Evolutionary conservation across 441 rosid species (phyloP), one percentile per base, ranked within the genome.

Genomic region (Pelargonium fulgidum): DNA sequence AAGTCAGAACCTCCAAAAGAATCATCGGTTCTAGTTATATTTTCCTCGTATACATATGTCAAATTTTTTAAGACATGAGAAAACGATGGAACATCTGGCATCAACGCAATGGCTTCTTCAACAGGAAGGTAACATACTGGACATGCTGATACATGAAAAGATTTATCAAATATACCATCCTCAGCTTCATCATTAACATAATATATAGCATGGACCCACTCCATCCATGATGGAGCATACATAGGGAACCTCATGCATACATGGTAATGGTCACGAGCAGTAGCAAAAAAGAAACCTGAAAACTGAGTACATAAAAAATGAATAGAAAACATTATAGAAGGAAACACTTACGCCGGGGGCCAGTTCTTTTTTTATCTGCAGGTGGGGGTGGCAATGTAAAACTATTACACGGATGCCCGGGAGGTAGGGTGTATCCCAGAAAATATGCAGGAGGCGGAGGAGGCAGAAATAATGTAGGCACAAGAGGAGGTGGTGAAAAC

Each of bases 381-480:
- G 96, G 96, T 59, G 98, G 98, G n/a, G 98, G 98, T 72, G 98
- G 95, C 75, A 90, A 77, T 45, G 83, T 84, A 74, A 92, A 92
- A 73, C 75, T 79, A 54, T 79, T 78, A 82, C 98, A 92, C 7
- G 81, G 93, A 82, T 92, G 94, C 66, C 96, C 93, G 22, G 82
- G 84, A 64, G 98, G 96, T 81, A 90, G 98, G 19, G 80, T 75
- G 83, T 92, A 88, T 22, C 98, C 95, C 62, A 78, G 77, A 82
- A 89, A 89, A 82, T 85, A 81, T 54, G 79, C 47, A 70, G 86
- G 89, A 70, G 86, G 86, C 72, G 87, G 84, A 73, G 89, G 91
- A 14, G 87, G 79, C 63, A 73, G 71, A 78, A 63, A 41, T 22
- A 68, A 24, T 58, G 29, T 8, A 56, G 10, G 62, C 26, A 19